A percentile compares a stretch with the other conserved stretches of the same genome.
phyloP scores from a whole-genome alignment of 176 grass and related monocot genomes.

The Rhynchospora pubera region DNA sequence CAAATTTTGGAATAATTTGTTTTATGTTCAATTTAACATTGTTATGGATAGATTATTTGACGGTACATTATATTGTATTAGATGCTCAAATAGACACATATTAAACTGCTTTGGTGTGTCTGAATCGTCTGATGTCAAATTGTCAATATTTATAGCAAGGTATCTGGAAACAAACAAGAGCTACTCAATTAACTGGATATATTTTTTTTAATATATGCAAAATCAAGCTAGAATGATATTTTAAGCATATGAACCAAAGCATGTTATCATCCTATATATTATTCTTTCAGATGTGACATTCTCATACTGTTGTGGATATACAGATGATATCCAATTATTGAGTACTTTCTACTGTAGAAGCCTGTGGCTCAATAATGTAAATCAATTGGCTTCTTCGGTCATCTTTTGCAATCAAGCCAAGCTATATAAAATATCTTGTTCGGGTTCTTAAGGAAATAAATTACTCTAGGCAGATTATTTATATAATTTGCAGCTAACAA shows the following conservation, averaged over 20 bases:
- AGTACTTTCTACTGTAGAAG: not conserved
- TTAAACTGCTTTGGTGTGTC: not conserved
- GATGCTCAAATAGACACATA: not conserved
- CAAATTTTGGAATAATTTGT: conserved; percentile 8
- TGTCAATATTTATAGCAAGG: not conserved
- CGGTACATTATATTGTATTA: not conserved
- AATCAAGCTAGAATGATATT: not conserved
- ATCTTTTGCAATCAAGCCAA: not conserved
- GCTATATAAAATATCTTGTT: not conserved
- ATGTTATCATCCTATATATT: not conserved
- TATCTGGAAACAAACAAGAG: not conserved
- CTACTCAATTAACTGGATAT: not conserved
- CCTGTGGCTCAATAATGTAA: not conserved
- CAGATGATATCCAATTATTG: not conserved
- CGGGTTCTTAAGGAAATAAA: not conserved
- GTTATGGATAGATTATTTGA: not conserved
- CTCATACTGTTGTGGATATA: not conserved
- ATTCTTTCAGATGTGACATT: not conserved
- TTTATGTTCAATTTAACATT: not conserved
- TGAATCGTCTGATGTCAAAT: not conserved
- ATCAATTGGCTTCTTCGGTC: not conserved
- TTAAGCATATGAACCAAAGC: not conserved
- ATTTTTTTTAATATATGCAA: not conserved
- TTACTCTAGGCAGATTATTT: not conserved
- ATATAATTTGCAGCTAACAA: not conserved